Conservation (phyloP, 805 yeast species). For the Brettanomyces custersianus region DNA sequence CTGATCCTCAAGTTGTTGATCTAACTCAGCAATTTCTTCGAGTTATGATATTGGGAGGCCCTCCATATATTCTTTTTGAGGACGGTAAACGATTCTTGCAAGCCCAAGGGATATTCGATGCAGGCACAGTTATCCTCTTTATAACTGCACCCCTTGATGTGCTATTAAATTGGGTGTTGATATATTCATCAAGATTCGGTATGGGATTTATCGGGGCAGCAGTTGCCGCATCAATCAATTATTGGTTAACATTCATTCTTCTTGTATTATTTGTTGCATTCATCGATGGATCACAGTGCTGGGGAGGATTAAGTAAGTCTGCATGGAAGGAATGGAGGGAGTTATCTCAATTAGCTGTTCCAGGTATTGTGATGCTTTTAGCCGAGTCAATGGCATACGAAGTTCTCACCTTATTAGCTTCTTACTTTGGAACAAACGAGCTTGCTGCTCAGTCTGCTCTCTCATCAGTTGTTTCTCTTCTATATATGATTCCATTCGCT, state of each 20-base stretch:
- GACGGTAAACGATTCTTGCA: slow-evolving; percentile 67
- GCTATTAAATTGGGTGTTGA: slow-evolving; percentile 53
- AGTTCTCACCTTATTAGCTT: slow-evolving; percentile 43
- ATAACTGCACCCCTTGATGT: slow-evolving; percentile 69
- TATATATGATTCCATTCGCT: slow-evolving; percentile 51
- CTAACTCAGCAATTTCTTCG: slow-evolving; percentile 52
- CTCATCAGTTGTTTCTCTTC: slow-evolving; percentile 41
- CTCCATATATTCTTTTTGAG: slow-evolving; percentile 64
- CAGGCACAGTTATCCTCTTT: slow-evolving; percentile 59
- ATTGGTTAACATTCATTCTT: slow-evolving; percentile 58
- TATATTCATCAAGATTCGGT: slow-evolving; percentile 49
- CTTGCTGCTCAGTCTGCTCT: slow-evolving; percentile 50
- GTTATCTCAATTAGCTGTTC: slow-evolving; percentile 37
- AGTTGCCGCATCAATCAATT: slow-evolving; percentile 58
- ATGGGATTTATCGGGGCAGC: slow-evolving; percentile 75
- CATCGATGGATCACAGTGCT: slow-evolving; percentile 60
- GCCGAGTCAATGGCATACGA: slow-evolving; percentile 53
- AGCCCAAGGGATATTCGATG: slow-evolving; percentile 74
- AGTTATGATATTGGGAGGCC: slow-evolving; percentile 55
- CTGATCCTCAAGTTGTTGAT: slow-evolving; percentile 33
- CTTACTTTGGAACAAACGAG: slow-evolving; percentile 43
- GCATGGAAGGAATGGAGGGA: slow-evolving; percentile 29
- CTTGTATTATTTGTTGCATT: slow-evolving; percentile 45
- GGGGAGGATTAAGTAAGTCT: slow-evolving; percentile 48
- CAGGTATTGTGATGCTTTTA: slow-evolving; percentile 46